phyloP scores from a whole-genome alignment of 1,284 basidiomycete species.

The Trametes versicolor region DNA sequence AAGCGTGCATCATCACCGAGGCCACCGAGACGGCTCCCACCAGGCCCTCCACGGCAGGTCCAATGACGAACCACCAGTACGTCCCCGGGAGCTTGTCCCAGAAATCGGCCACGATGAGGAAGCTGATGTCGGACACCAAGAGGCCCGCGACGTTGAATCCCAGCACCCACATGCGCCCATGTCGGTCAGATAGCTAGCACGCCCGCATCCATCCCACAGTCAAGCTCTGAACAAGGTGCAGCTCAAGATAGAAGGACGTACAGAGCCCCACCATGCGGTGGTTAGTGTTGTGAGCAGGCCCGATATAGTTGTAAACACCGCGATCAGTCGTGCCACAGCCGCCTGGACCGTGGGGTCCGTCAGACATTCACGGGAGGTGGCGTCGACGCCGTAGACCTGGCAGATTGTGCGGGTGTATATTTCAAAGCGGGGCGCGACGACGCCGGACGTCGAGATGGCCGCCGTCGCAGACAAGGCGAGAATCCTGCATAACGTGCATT shows the following conservation, averaged over 20 bases:
- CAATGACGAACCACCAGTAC: constrained; percentile 81
- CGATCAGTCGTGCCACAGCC: constrained; percentile 23
- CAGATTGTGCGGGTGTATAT: constrained; percentile 40
- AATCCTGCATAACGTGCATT: constrained; percentile 41
- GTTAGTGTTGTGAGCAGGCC: constrained; percentile 79
- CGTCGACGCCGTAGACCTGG: constrained; percentile 29
- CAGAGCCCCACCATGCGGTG: constrained; percentile 85
- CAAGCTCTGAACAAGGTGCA: background rate
- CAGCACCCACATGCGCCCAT: constrained; percentile 76
- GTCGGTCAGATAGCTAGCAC: constrained; percentile 75
- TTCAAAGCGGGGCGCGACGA: constrained; percentile 60
- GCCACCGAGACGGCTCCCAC: constrained; percentile 71
- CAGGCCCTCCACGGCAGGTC: constrained; percentile 75
- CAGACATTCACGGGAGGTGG: constrained; percentile 20
- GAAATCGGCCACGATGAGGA: constrained; percentile 70
- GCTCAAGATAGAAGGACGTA: constrained; percentile 44
- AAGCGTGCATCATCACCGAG: constrained; percentile 62
- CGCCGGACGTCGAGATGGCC: constrained; percentile 46
- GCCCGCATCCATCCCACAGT: background rate
- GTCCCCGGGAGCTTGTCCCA: constrained; percentile 73
- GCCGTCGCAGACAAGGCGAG: constrained; percentile 60
- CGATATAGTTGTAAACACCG: constrained; percentile 68
- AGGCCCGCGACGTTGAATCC: constrained; percentile 69
- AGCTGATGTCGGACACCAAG: constrained; percentile 69
- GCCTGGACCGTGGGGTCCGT: constrained; percentile 26